Conservation (phyloP, 1,284 basidiomycete genomes). For the Austroboletus niveus region DNA sequence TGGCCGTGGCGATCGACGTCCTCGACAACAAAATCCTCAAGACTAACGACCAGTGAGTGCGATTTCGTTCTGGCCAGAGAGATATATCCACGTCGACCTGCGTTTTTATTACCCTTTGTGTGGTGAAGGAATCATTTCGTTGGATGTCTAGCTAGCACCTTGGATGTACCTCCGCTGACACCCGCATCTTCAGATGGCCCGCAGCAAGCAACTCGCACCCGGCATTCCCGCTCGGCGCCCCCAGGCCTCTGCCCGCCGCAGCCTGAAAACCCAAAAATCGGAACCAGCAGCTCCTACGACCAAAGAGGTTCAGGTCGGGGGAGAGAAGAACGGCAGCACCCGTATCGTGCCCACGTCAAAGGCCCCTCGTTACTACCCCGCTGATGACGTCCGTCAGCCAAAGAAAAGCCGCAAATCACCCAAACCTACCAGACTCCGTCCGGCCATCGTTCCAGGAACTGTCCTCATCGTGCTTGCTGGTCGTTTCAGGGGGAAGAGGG, state of each 20-base stretch:
- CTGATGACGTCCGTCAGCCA: constrained; percentile 89
- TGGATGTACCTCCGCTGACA: constrained; percentile 35
- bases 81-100: background rate
- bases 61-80: constrained; percentile 14
- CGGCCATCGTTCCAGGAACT: constrained; percentile 91
- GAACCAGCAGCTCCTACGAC: constrained; percentile 57
- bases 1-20: constrained; percentile 18
- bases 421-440: constrained; percentile 77
- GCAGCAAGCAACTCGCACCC: constrained; percentile 84
- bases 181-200: constrained; percentile 74
- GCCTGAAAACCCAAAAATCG: constrained; percentile 78
- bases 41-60: constrained; percentile 39
- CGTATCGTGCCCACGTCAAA: constrained; percentile 85
- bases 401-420: constrained; percentile 91
- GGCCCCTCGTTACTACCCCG: constrained; percentile 95
- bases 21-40: constrained; percentile 39
- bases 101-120: background rate
- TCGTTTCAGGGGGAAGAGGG: constrained; percentile 97
- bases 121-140: constrained; percentile 12
- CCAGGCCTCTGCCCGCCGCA: constrained; percentile 79
- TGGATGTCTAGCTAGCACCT: constrained; percentile 35
- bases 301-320: constrained; percentile 84
- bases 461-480: constrained; percentile 97
- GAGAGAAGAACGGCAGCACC: constrained; percentile 89
- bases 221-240: constrained; percentile 79